Base-by-base conservation (phyloP, 805 yeast species). In the Kuraishia hungarica region DNA sequence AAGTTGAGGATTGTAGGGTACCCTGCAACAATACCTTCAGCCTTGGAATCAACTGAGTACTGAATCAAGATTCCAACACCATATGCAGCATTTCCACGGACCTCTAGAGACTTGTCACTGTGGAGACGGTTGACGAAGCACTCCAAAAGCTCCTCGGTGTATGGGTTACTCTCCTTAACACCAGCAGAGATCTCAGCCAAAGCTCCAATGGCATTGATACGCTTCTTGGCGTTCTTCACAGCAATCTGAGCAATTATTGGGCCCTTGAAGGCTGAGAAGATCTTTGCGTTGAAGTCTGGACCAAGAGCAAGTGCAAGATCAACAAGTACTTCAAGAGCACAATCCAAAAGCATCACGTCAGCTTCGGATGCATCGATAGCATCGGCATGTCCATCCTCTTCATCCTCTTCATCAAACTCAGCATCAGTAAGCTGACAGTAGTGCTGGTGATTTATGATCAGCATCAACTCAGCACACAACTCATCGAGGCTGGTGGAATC, bases 61-160 rank as follows among this genome's bases (percentile, higher is more conserved):
- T 81, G 82, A 57, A 83, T 70, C 58, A 91, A 72, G 58, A 91
- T 71, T 63, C 99, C 99, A 61, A 89, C 83, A 76, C 98, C 99
- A 69, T 90, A 94, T 19, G 97, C 97, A 53, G 97, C 93, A 63
- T 91, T 89, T 63, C 97, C 92, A 72, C 93, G 87, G 57, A 90
- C 97, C 67, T 90, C 96, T 59, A 88, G 76, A 17, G 94, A 86
- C 64, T 82, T 82, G 67, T 87, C 91, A 65, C 83, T 83, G 55
- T 86, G 79, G 58, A 93, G 77, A 60, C 86, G 84, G 57, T 82
- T 78, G 53, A 80, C 75, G 67, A 94, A 86, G 47, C 86, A 75
- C 67, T 84, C 82, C 64, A 90, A 73, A 65, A 94, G 74, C 60
- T 87, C 89, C 59, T 82, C 80, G 46, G 84, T 71, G 73, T 77